Evolutionary conservation across 257 asterid species (phyloP).

Genomic region (Fraxinus cuspidata): DNA sequence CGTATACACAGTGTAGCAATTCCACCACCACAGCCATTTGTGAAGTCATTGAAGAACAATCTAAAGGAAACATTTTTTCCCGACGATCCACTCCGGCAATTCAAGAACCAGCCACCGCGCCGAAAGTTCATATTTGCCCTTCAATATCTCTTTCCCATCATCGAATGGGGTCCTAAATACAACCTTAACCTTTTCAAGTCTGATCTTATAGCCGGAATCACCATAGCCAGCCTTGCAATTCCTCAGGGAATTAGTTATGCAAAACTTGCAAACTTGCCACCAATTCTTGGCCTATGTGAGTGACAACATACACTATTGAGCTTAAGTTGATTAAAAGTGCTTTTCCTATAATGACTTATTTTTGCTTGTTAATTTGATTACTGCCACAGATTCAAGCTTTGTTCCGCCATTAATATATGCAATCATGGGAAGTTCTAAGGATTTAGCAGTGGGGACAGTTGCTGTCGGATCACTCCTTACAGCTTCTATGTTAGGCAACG

Average conservation of each 20-base stretch:
- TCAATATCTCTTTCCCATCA: constrained; percentile 77
- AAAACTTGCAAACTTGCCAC: constrained; percentile 87
- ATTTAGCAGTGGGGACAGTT: constrained; percentile 88
- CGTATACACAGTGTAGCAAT: constrained; percentile 47
- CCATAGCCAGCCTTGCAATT: constrained; percentile 94
- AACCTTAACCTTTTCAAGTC: constrained; percentile 54
- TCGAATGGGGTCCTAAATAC: constrained; percentile 88
- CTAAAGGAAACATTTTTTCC: constrained; percentile 83
- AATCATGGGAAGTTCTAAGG: constrained; percentile 86
- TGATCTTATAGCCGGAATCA: constrained; percentile 84
- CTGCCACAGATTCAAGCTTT: constrained; percentile 83
- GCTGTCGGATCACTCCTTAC: constrained; percentile 83
- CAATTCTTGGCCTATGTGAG: constrained; percentile 92
- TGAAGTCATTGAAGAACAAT: constrained; percentile 50
- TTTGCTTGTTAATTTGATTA: background rate
- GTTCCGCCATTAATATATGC: constrained; percentile 85
- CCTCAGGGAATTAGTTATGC: constrained; percentile 99
- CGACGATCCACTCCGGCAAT: constrained; percentile 87
- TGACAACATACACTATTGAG: too few relatives aligned
- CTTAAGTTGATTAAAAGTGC: too few relatives aligned
- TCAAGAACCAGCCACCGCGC: constrained; percentile 73
- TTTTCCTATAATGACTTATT: too few relatives aligned
- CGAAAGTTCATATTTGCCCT: constrained; percentile 48
- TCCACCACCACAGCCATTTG: constrained; percentile 77
- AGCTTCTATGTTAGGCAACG: constrained; percentile 64